Evolutionary conservation across 2,329 filamentous ascomycete species (phyloP), one percentile per base, ranked within the genome.

Genomic region (Diaporthe sp.): DNA sequence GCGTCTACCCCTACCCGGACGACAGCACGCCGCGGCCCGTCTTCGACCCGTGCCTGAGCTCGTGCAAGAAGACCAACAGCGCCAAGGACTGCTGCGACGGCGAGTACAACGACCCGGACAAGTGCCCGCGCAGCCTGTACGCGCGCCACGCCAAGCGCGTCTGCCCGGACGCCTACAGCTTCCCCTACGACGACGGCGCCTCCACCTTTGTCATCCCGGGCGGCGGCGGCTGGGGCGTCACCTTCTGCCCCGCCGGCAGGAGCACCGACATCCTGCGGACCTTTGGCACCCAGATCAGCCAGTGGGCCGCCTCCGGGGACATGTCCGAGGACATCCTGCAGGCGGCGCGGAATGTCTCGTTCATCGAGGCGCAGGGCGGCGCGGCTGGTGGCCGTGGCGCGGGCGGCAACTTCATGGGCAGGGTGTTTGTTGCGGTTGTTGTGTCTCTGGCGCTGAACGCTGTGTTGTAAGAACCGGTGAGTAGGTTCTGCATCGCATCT

Each of bases 131-230:
- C 3, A 92, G 92, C 70, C 84, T 90, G 55, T 97, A 96, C 85
- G 92, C 92, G 78, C 90, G 87, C 75, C 87, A 87, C 15, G 93
- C 94, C 72, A 97, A 97, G 86, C 85, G 84, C 4, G 89, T 96
- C 17, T 97, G 95, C 81, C 94, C 95, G 0, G 95, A 97, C 84
- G 94, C 94, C 3, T 97, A 97, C 84, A 95, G 93, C 80, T 97
- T 90, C 82, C 92, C 93, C 70, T 91, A 90, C 82, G 89, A 91
- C 78, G 90, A 92, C 80, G 84, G 86, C 76, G 85, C 86, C 42
- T 90, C 88, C 22, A 92, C 91, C 0, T 93, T 92, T 79, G 90
- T 91, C 79, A 86, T 92, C 49, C 91, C 91, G 3, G 87, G 83
- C 15, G 94, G 94, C 25, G 94, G 93, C 31, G 94, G 94, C 0